Evolutionary conservation across 2,329 filamentous ascomycete genomes (phyloP).

Genomic region (Hypocreales sp.): DNA sequence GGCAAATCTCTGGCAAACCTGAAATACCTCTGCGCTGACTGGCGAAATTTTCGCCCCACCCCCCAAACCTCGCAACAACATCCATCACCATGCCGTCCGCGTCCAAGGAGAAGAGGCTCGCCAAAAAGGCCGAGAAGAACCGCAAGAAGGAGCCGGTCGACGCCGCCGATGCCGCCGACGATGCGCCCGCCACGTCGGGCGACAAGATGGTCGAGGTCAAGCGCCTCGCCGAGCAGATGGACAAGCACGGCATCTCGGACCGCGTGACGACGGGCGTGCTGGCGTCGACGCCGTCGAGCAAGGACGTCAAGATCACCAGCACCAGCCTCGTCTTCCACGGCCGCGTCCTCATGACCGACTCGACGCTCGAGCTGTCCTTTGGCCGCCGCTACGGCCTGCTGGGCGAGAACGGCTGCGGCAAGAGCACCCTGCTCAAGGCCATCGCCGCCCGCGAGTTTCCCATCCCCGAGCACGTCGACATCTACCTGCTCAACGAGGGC

Average conservation of each 20-base stretch:
- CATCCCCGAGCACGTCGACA: constrained; percentile 90
- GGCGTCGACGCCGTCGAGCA: constrained; percentile 66
- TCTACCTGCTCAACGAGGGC: constrained; percentile 96
- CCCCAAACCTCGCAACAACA: too few species aligned
- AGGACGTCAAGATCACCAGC: constrained; percentile 95
- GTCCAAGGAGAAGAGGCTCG: constrained; percentile 57
- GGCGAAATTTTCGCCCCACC: too few species aligned
- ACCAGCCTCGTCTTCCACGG: constrained; percentile 94
- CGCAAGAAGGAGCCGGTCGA: constrained; percentile 56
- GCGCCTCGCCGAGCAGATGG: constrained; percentile 82
- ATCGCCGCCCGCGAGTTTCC: constrained; percentile 90
- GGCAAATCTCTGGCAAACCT: too few species aligned
- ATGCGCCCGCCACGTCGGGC: constrained; percentile 52
- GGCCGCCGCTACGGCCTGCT: constrained; percentile 87
- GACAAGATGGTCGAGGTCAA: constrained; percentile 69
- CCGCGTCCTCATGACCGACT: constrained; percentile 86
- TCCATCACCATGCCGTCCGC: constrained; percentile 53
- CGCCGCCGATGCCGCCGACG: constrained; percentile 45
- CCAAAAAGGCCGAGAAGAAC: constrained; percentile 56
- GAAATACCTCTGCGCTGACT: too few species aligned
- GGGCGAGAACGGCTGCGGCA: constrained; percentile 98
- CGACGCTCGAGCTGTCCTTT: constrained; percentile 82
- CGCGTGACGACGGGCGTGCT: constrained; percentile 96
- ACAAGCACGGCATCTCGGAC: constrained; percentile 91
- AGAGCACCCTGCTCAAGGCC: constrained; percentile 92